Evolutionary conservation across 495 filamentous ascomycete species (phyloP).

Genomic region (Elaphomyces granulatus): DNA sequence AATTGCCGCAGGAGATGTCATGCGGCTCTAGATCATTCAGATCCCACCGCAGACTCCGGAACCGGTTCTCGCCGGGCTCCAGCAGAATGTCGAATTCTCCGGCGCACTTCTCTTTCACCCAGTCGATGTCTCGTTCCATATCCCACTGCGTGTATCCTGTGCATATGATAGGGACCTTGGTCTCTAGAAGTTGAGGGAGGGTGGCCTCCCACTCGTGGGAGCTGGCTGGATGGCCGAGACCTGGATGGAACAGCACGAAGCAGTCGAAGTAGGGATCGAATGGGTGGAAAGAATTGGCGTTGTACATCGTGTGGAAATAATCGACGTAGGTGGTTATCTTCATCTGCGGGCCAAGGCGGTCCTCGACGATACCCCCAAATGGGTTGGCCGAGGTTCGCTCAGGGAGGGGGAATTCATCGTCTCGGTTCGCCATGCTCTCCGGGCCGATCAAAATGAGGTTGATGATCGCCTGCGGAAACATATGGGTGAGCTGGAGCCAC

Average conservation of each 20-base stretch:
- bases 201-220: conserved; percentile 89
- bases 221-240: conserved; percentile 83
- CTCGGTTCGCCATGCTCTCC: conserved; percentile 83
- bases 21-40: conserved; percentile 89
- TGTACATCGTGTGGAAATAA: conserved; percentile 94
- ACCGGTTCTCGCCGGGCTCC: conserved; percentile 84
- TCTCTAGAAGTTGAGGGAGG: conserved; percentile 76
- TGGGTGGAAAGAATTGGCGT: conserved; percentile 73
- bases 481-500: conserved; percentile 80
- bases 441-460: conserved; percentile 93
- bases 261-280: conserved; percentile 97
- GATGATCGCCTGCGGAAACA: conserved; percentile 62
- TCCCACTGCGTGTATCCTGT: conserved; percentile 95
- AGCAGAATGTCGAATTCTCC: conserved; percentile 88
- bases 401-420: conserved; percentile 80
- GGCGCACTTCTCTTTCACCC: conserved; percentile 67
- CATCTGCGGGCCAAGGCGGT: conserved; percentile 65
- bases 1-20: conserved; percentile 90
- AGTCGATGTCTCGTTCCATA: conserved; percentile 79
- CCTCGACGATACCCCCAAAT: conserved; percentile 84
- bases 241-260: conserved; percentile 92
- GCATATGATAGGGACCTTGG: conserved; percentile 82
- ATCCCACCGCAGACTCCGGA: conserved; percentile 94
- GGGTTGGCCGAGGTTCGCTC: conserved; percentile 71
- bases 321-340: conserved; percentile 97